Base-by-base conservation (phyloP, 805 yeast species). In the Candida insectalens region DNA sequence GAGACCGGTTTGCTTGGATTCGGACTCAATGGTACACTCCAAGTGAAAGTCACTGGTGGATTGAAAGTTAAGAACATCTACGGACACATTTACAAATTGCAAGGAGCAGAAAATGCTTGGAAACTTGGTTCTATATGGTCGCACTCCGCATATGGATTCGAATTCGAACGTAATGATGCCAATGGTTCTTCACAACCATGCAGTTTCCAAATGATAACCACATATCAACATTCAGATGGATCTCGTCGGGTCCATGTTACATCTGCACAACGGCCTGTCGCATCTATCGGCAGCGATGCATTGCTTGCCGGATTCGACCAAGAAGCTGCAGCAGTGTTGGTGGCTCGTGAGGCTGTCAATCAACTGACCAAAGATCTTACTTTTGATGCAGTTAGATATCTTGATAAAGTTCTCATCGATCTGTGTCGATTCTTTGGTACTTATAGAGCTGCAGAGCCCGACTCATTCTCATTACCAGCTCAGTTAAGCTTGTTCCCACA, bases 281-380 rank as follows among this genome's bases (percentile, higher is more conserved):
- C 64, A 18, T 61, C 63, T 9, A 60, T 61, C 19, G 36, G 40
- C 4, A 48, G 55, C n/a, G 62, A 57, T 31, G 23, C 35, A 12
- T 45, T 75, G 29, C 63, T 69, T 26, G 50, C 51, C 7, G 67
- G 67, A 12, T 77, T 77, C 49, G 85, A 77, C 49, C 83, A 78
- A 51, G 83, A 77, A 47, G 78, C 79, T 9, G 80, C 83, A 0
- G 67, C 77, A 3, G 80, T 77, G 0, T 52, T 77, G 27, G 54
- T 74, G 42, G 74, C 81, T 1, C 61, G 83, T 41, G 66, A 67
- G 19, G 69, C 77, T 1, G 56, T 75, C 16, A 49, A 51, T 40
- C 66, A 63, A 41, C 8, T 4, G 3, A 54, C 69, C 29, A 50
- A 57, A 38, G 45, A 57, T 40, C 58, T 55, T 34, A 59, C 58